Conservation (phyloP, 495 filamentous ascomycete species). For the Penicillium longicatenatum region DNA sequence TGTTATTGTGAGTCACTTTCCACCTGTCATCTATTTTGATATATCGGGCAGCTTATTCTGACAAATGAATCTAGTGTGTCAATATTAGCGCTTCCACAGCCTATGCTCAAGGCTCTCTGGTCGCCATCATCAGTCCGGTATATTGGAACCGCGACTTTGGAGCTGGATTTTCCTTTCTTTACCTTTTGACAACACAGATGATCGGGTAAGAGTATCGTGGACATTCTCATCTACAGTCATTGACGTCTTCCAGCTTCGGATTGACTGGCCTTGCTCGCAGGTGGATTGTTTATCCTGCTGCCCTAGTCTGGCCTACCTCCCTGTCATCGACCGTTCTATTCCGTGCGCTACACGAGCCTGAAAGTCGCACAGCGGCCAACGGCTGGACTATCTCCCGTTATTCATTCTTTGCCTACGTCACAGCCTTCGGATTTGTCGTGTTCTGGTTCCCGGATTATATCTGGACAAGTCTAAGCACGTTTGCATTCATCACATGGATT, state of each 20-base stretch:
- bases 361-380: constrained; percentile 45
- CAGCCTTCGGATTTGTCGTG: constrained; percentile 47
- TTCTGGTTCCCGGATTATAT: constrained; percentile 81
- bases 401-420: constrained; percentile 55
- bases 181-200: constrained; percentile 64
- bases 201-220: constrained; percentile 48
- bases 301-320: constrained; percentile 37
- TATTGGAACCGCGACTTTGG: constrained; percentile 66
- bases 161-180: constrained; percentile 61
- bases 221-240: neutral
- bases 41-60: neutral
- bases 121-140: constrained; percentile 51
- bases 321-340: constrained; percentile 32
- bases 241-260: constrained; percentile 35
- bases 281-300: constrained; percentile 57
- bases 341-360: constrained; percentile 48
- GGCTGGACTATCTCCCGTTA: constrained; percentile 59
- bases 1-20: constrained; percentile 52
- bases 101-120: constrained; percentile 61
- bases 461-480: constrained; percentile 65
- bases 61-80: constrained; percentile 23
- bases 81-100: constrained; percentile 41
- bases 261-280: constrained; percentile 64
- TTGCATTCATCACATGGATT: constrained; percentile 65
- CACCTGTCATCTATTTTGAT: too few species aligned